Base-by-base conservation (phyloP, 192 early-diverging fungal genomes). In the Coemansia sp. region DNA sequence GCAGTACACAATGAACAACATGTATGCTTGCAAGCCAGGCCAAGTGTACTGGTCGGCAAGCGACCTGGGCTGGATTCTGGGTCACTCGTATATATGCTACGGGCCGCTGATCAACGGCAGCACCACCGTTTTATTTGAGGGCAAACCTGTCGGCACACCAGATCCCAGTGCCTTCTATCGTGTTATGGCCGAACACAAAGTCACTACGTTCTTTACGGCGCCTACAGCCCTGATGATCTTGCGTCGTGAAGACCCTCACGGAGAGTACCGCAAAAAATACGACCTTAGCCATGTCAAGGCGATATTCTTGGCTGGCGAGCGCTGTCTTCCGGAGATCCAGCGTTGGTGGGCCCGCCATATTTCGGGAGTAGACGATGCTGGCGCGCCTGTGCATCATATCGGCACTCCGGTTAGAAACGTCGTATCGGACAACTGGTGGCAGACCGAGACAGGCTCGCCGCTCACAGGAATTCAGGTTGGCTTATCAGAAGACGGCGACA, bases 51-150 rank as follows among this genome's bases (percentile, higher is more conserved):
- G 91, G 62, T 80, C 87, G 6, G 85, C 90, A 8, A 86, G 84
- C 62, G 93, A 95, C 63, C 85, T 92, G 54, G 91, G 91, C 31
- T 94, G 91, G 93, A 86, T 86, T n/a, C 87, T 92, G 8, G 91
- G 93, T 43, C 89, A 92, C 60, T 86, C 83, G 6, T 93, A 88
- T 56, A 85, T 89, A 20, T 82, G 86, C 12, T 93, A 93, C 50
- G 91, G 84, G 0, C 93, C 91, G 17, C 69, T 95, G 40, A 50
- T 92, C 12, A 71, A 80, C 23, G 91, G 93, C 23, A 82, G 82
- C 48, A 87, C 85, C 2, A 90, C 88, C 6, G 78, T 95, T 1
- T 57, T 93, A n/a, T 94, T 87, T 54, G 93, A 95, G 56, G 91
- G 91, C 32, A 93, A 92, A 64, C 93, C 93, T 11, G 78, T 88